Conservation (phyloP, 148 eudicot species). For the Rhododendron molle region DNA sequence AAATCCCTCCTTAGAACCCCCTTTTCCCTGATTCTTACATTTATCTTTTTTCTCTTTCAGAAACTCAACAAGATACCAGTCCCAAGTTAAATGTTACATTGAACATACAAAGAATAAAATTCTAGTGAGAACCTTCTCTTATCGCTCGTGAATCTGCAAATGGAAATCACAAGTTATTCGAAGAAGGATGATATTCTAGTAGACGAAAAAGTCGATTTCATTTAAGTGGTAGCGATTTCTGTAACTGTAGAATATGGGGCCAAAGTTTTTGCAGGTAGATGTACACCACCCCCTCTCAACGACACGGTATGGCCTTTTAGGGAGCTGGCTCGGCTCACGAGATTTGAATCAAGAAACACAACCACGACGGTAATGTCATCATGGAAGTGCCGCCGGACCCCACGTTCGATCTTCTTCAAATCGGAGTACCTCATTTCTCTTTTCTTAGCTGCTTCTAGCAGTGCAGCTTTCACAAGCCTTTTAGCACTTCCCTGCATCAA, state of each 20-base stretch:
- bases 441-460: slow-evolving; percentile 64
- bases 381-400: slow-evolving; percentile 65
- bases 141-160: not conserved
- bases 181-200: not conserved
- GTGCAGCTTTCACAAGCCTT: slow-evolving; percentile 49
- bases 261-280: slow-evolving; percentile 34
- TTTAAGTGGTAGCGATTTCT: slow-evolving; percentile 22
- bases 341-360: slow-evolving; percentile 49
- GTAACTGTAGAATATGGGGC: slow-evolving; percentile 32
- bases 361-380: slow-evolving; percentile 62
- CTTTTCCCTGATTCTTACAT: slow-evolving; percentile 10
- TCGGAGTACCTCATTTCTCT: slow-evolving; percentile 73
- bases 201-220: not conserved
- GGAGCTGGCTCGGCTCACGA: slow-evolving; percentile 42
- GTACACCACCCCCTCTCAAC: slow-evolving; percentile 47
- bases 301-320: slow-evolving; percentile 45
- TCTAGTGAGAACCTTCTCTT: not conserved
- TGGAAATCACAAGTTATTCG: not conserved
- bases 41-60: slow-evolving; percentile 4
- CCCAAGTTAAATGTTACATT: slow-evolving; percentile 19
- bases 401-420: slow-evolving; percentile 63
- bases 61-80: slow-evolving; percentile 11
- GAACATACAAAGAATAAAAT: slow-evolving; percentile 23
- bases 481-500: slow-evolving; percentile 51
- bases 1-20: slow-evolving; percentile 6